Evolutionary conservation across 495 filamentous ascomycete species (phyloP).

Genomic region (Amphirosellinia nigrospora): DNA sequence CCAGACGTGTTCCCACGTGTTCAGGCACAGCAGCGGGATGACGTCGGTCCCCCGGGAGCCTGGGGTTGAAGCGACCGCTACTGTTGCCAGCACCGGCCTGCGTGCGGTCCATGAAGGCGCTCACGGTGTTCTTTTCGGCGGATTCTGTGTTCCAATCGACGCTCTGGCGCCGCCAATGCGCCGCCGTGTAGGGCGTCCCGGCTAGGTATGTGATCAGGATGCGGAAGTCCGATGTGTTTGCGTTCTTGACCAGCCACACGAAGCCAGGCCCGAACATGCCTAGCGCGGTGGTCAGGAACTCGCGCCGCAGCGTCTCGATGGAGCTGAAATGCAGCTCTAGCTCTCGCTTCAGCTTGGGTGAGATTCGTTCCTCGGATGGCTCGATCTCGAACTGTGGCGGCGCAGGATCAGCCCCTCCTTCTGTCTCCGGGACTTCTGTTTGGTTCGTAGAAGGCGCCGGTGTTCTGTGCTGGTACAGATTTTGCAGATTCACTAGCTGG

Average conservation of each 20-base stretch:
- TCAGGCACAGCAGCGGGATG: slow-evolving; percentile 83
- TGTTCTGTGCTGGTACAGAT: slow-evolving; percentile 33
- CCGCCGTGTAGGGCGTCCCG: slow-evolving; percentile 83
- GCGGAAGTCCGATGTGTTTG: slow-evolving; percentile 57
- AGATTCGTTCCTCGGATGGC: slow-evolving; percentile 36
- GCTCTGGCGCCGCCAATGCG: slow-evolving; percentile 79
- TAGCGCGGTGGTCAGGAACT: slow-evolving; percentile 80
- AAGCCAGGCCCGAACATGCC: slow-evolving; percentile 97
- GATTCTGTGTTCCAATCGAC: slow-evolving; percentile 78
- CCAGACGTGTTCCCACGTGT: slow-evolving; percentile 97
- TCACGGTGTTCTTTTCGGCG: slow-evolving; percentile 22
- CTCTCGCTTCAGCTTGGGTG: slow-evolving; percentile 33
- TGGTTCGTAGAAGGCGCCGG: not conserved
- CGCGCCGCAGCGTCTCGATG: slow-evolving; percentile 75
- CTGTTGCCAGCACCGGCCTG: slow-evolving; percentile 45
- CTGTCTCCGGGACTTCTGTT: not conserved
- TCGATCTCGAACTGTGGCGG: slow-evolving; percentile 9
- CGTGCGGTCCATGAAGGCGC: slow-evolving; percentile 42
- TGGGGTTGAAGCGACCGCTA: slow-evolving; percentile 28
- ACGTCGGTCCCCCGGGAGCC: slow-evolving; percentile 74
- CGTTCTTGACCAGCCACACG: slow-evolving; percentile 83
- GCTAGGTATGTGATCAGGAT: slow-evolving; percentile 91
- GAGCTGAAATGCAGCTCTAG: slow-evolving; percentile 76
- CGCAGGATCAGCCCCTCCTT: not conserved
- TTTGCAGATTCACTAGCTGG: slow-evolving; percentile 60